Base-by-base conservation (phyloP, 345 rosid species). In the Nasturtium officinale region DNA sequence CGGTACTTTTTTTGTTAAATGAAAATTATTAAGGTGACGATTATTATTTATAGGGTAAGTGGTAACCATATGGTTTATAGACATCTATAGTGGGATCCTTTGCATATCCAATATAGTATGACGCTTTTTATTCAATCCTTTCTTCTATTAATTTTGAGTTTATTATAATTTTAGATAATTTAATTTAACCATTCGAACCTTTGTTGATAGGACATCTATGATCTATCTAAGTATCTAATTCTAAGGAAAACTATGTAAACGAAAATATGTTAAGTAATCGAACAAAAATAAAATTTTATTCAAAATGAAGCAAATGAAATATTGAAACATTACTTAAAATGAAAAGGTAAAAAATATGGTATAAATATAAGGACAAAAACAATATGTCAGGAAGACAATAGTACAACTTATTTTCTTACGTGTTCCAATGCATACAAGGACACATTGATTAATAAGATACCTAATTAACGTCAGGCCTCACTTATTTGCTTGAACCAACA, bases 401-500 rank as follows among this genome's bases (percentile, higher is more conserved):
- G 50, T 57, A 58, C 61, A 74, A 13, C 26, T 17, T 37, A 48
- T 26, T 48, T 58, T 30, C 9, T 38, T 58, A 50, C 53, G 2
- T 10, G 16, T 74, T 47, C 25, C 42, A 46, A 10, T 47, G 13
- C 33, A 33, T 45, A 33, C n/a, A 35, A 5, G 33, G 50, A 16
- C 33, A 74, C 57, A 9, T 18, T 74, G 67, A 47, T 46, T 26
- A 65, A 47, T 35, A 17, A 8, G 53, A 47, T 46, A 26, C 65
- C 72, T 47, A 57, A 65, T 74, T 54, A 63, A 29, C 46, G 63
- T 43, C 56, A 63, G 48, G 43, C 50, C 38, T 65, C 65, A 74
- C 72, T 56, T 56, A 59, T 67, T 66, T 59, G 26, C 13, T 67
- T 59, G 21, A 74, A 59, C 45, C 53, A 67, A 50, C 23, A 48